phyloP scores from a whole-genome alignment of 768 basidiomycete genomes.

The Exidia glandulosa region DNA sequence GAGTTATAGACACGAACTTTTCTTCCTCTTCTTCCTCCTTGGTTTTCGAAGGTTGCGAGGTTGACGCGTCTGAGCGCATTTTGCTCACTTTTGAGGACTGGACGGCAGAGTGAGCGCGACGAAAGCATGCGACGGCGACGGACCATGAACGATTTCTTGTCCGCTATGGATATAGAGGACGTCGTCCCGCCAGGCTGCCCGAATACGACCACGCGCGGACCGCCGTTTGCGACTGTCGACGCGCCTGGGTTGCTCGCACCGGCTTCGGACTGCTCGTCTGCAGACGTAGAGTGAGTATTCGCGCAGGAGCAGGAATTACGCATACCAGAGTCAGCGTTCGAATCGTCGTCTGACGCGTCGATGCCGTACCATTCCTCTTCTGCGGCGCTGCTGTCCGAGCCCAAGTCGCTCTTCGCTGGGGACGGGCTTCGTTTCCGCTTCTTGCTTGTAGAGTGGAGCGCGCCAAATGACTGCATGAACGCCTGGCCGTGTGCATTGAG shows the following conservation, averaged over 20 bases:
- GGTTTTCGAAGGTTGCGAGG: constrained; percentile 3
- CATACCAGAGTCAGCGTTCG: neutral
- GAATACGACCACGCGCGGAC: constrained; percentile 49
- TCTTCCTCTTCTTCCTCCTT: constrained; percentile 15
- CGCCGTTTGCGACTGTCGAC: too few species aligned
- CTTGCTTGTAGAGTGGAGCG: constrained; percentile 4
- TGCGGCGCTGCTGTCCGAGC: too few species aligned
- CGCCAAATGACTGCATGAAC: too few species aligned
- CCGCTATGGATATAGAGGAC: constrained; percentile 25
- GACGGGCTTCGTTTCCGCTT: constrained; percentile 12
- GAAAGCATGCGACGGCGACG: neutral
- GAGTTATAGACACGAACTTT: constrained; percentile 6
- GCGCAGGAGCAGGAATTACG: too few species aligned
- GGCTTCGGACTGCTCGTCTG: too few species aligned
- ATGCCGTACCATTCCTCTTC: constrained; percentile 9
- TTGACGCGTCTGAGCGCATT: constrained; percentile 29
- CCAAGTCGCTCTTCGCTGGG: neutral
- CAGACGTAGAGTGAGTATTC: too few species aligned
- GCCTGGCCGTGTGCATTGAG: too few species aligned
- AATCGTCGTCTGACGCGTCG: neutral
- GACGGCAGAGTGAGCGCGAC: neutral
- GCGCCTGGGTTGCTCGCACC: too few species aligned
- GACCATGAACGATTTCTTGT: constrained; percentile 73
- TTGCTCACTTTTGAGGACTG: constrained; percentile 74
- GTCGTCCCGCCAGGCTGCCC: constrained; percentile 19